Conservation (phyloP, 202 grass and related monocot genomes). For the Carex arenaria region DNA sequence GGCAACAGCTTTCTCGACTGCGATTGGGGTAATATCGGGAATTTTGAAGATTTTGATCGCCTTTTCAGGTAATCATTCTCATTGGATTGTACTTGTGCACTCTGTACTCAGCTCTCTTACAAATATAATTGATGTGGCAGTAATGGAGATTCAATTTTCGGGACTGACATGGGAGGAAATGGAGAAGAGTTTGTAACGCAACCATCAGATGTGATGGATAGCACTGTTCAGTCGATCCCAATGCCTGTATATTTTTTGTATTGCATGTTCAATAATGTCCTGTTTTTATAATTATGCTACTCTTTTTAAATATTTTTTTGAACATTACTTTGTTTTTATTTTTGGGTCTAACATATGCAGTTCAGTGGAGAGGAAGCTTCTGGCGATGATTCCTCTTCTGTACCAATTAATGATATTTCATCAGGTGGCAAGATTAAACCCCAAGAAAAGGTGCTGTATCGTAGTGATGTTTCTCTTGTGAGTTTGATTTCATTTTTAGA, state of each 20-base stretch:
- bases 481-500: constrained; percentile 28
- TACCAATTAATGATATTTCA: constrained; percentile 42
- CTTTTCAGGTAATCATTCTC: constrained; percentile 69
- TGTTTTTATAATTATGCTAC: constrained; percentile 15
- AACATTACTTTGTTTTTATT: constrained; percentile 11
- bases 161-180: constrained; percentile 55
- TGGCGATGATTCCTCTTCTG: constrained; percentile 45
- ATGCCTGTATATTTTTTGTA: constrained; percentile 45
- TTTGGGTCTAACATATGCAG: constrained; percentile 37
- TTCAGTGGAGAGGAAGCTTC: constrained; percentile 49
- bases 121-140: constrained; percentile 33
- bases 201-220: constrained; percentile 57
- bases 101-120: background rate
- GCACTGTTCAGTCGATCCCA: constrained; percentile 49
- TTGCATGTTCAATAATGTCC: background rate
- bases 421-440: constrained; percentile 28
- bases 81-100: background rate
- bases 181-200: constrained; percentile 54
- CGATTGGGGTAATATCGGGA: constrained; percentile 79
- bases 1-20: constrained; percentile 65
- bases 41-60: constrained; percentile 81
- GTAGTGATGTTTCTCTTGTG: constrained; percentile 24
- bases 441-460: constrained; percentile 60
- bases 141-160: constrained; percentile 65
- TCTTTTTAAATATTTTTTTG: constrained; percentile 1